Percentiles rank a stretch among this genome's conserved stretches.
These are phyloP conservation scores for Nicotiana attenuata DNA, from an alignment of 257 asterid species.

Conservation along the genomic window DNA sequence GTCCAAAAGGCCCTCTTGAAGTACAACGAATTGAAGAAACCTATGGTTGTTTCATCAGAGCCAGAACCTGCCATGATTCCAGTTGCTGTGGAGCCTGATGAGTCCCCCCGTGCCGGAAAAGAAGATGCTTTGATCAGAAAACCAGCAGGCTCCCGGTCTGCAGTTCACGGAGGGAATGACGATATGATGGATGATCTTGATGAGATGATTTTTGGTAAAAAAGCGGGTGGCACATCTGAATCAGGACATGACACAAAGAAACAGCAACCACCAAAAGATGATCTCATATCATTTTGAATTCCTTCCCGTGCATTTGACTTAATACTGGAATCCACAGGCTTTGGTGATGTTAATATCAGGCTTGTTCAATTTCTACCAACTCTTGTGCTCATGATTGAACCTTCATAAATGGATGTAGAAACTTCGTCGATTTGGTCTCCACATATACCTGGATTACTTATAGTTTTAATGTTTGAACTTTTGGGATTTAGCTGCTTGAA, in stretches of 20 bases:
- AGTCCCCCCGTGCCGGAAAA: slow-evolving; percentile 53
- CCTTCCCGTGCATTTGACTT: not conserved
- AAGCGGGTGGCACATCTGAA: slow-evolving; percentile 56
- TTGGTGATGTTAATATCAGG: slow-evolving; percentile 21
- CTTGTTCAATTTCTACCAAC: not conserved
- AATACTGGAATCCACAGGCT: slow-evolving; percentile 7
- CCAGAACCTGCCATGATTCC: slow-evolving; percentile 96
- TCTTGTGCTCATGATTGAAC: not conserved
- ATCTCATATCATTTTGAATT: slow-evolving; percentile 64
- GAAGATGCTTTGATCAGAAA: slow-evolving; percentile 63
- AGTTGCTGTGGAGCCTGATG: slow-evolving; percentile 80
- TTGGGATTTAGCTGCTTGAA: not conserved
- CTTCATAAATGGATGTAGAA: not conserved
- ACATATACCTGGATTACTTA: not conserved
- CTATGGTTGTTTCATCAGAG: slow-evolving; percentile 45
- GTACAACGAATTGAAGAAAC: slow-evolving; percentile 71
- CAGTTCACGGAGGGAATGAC: slow-evolving; percentile 53
- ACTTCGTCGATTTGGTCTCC: not conserved
- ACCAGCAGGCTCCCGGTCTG: slow-evolving; percentile 36
- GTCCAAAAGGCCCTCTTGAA: slow-evolving; percentile 73
- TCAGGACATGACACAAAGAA: slow-evolving; percentile 50
- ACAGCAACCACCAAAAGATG: slow-evolving; percentile 65
- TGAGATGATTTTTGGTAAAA: slow-evolving; percentile 96
- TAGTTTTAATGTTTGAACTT: not conserved
- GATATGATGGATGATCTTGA: slow-evolving; percentile 96